These are phyloP conservation scores for Parachaetomium inaequale DNA, from an alignment of 495 filamentous ascomycete species.

Conservation along the genomic window DNA sequence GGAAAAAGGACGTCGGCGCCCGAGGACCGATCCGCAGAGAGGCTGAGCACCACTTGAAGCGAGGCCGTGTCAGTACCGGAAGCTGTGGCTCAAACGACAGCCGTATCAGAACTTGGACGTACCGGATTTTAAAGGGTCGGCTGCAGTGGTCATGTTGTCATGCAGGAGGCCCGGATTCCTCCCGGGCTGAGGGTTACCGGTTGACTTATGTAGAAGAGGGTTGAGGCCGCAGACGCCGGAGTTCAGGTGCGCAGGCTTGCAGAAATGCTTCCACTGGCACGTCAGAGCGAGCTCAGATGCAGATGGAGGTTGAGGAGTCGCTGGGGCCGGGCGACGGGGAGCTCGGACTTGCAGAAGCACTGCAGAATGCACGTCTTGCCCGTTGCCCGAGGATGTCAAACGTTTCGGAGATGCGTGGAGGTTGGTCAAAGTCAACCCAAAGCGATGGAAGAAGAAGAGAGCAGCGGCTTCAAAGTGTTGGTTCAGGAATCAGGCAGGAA, in stretches of 20 bases:
- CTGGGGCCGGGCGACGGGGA: neutral
- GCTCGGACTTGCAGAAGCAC: too few relatives aligned
- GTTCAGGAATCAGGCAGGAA: neutral
- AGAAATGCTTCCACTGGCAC: neutral
- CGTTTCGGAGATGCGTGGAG: too few relatives aligned
- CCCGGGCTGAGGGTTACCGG: neutral
- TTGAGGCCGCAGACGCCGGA: neutral
- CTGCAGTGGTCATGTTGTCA: neutral
- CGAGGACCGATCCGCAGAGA: conserved; percentile 6
- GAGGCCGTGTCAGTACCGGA: neutral
- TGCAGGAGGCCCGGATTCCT: neutral
- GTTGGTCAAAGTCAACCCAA: too few relatives aligned
- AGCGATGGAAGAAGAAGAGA: too few relatives aligned
- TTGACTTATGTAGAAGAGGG: neutral
- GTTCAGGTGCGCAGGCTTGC: neutral
- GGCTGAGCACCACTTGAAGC: conserved; percentile 15
- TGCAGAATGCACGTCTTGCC: too few relatives aligned
- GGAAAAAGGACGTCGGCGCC: conserved; percentile 4
- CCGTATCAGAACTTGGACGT: neutral
- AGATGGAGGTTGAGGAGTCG: neutral
- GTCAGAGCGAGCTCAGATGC: neutral
- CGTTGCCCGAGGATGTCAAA: too few relatives aligned
- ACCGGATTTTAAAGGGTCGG: neutral
- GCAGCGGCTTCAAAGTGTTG: neutral
- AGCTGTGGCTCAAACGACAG: neutral